These are phyloP conservation scores for Fragaria vesca DNA, from an alignment of 306 rosid genomes.

Conservation along the genomic window DNA sequence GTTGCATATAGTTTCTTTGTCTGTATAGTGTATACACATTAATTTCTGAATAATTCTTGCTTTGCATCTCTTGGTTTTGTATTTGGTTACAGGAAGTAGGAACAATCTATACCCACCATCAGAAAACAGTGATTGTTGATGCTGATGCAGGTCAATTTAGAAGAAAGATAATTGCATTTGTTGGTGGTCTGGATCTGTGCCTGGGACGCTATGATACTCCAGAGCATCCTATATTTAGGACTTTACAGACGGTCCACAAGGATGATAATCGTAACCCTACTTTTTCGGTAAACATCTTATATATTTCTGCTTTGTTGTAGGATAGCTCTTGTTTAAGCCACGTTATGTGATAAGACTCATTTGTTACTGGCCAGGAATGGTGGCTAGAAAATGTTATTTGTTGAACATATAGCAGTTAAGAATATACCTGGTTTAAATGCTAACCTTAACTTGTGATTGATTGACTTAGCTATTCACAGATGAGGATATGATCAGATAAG, in stretches of 20 bases:
- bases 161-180: constrained; percentile 78
- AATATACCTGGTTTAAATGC: not conserved
- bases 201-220: constrained; percentile 83
- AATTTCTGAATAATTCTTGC: constrained; percentile 6
- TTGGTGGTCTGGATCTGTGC: constrained; percentile 94
- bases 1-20: not conserved
- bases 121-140: constrained; percentile 91
- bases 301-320: constrained; percentile 7
- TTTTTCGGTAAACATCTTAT: constrained; percentile 46
- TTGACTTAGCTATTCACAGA: not conserved
- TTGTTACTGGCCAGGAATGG: not conserved
- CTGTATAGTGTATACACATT: not conserved
- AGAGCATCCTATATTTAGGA: constrained; percentile 57
- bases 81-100: constrained; percentile 66
- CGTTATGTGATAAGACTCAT: not conserved
- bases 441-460: not conserved
- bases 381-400: not conserved
- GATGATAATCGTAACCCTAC: constrained; percentile 81
- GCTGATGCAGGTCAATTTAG: constrained; percentile 68
- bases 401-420: not conserved
- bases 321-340: not conserved
- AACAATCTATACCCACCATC: constrained; percentile 88
- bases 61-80: not conserved
- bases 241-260: constrained; percentile 60
- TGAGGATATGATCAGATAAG: not conserved